These are phyloP conservation scores for Dendryphion nanum DNA, from an alignment of 2,329 filamentous ascomycete genomes.

Conservation along the genomic window DNA sequence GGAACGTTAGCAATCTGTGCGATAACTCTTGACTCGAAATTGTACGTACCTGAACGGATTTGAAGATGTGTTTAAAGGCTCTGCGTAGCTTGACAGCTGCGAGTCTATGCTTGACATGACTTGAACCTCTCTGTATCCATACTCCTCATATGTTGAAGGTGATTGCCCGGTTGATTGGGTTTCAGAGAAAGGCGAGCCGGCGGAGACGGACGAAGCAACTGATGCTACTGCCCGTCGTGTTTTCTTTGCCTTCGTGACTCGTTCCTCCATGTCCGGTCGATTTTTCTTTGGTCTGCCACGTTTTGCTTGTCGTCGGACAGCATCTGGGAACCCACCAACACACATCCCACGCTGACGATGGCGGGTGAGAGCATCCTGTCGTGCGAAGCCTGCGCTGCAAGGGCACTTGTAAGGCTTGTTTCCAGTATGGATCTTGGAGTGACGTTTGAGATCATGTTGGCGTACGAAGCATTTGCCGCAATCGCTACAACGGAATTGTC, in stretches of 20 bases:
- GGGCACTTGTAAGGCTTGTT: slow-evolving; percentile 94
- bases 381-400: slow-evolving; percentile 90
- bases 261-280: slow-evolving; percentile 58
- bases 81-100: slow-evolving; percentile 26
- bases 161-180: slow-evolving; percentile 15
- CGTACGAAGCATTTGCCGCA: slow-evolving; percentile 96
- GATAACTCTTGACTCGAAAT: background rate
- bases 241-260: slow-evolving; percentile 56
- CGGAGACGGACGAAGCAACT: slow-evolving; percentile 32
- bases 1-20: slow-evolving; percentile 14
- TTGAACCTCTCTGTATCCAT: slow-evolving; percentile 19
- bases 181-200: slow-evolving; percentile 33
- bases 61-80: slow-evolving; percentile 24
- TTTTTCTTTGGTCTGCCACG: slow-evolving; percentile 65
- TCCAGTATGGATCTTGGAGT: slow-evolving; percentile 95
- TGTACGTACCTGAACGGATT: slow-evolving; percentile 34
- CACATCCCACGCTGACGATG: slow-evolving; percentile 97
- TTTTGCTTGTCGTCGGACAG: slow-evolving; percentile 65
- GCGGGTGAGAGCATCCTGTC: slow-evolving; percentile 90
- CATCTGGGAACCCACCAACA: slow-evolving; percentile 86
- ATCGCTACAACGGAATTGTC: slow-evolving; percentile 89
- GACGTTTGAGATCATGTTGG: slow-evolving; percentile 94
- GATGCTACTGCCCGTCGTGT: slow-evolving; percentile 45
- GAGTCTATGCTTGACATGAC: slow-evolving; percentile 18
- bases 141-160: slow-evolving; percentile 25